A percentile compares a stretch with the other conserved stretches of the same genome.
Evolutionary conservation across 768 basidiomycete genomes (phyloP).

Genomic region (Phylloporus sp.): DNA sequence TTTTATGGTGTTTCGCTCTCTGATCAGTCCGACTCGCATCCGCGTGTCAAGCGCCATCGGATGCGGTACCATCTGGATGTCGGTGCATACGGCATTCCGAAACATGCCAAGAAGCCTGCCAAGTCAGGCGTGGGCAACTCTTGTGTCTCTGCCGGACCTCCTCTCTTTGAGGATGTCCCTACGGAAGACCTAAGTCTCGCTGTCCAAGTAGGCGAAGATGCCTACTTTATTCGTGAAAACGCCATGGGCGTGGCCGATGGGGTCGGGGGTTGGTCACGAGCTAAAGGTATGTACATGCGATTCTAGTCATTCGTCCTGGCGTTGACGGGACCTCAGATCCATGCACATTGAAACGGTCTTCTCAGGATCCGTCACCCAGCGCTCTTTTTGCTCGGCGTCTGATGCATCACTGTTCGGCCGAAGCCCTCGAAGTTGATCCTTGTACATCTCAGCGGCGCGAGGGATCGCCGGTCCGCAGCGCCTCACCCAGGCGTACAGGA

Average conservation of each 20-base stretch:
- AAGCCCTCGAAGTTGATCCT: constrained; percentile 30
- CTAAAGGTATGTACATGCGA: constrained; percentile 33
- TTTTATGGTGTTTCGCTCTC: constrained; percentile 25
- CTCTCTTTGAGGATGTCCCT: constrained; percentile 27
- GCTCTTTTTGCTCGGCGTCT: constrained; percentile 70
- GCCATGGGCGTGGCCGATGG: constrained; percentile 95
- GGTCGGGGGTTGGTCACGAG: constrained; percentile 82
- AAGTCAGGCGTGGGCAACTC: constrained; percentile 28
- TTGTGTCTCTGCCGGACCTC: constrained; percentile 20
- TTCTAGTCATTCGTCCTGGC: constrained; percentile 6
- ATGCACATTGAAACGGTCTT: constrained; percentile 27
- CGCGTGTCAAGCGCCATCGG: constrained; percentile 29
- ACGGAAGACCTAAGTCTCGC: constrained; percentile 43
- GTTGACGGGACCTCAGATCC: constrained; percentile 14
- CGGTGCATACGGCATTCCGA: constrained; percentile 84
- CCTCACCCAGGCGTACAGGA: constrained; percentile 40
- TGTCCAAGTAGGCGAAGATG: constrained; percentile 88
- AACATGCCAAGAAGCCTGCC: constrained; percentile 33
- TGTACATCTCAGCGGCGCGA: constrained; percentile 15
- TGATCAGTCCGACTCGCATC: constrained; percentile 26
- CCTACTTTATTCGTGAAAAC: constrained; percentile 76
- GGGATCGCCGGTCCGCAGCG: constrained; percentile 37
- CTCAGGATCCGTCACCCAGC: constrained; percentile 38
- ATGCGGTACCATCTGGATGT: constrained; percentile 57
- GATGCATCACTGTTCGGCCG: constrained; percentile 80